A percentile compares a stretch with the other conserved stretches of the same genome.
Evolutionary conservation across 352 stramenopile genomes (phyloP).

Genomic region (Lagenidium sp.): DNA sequence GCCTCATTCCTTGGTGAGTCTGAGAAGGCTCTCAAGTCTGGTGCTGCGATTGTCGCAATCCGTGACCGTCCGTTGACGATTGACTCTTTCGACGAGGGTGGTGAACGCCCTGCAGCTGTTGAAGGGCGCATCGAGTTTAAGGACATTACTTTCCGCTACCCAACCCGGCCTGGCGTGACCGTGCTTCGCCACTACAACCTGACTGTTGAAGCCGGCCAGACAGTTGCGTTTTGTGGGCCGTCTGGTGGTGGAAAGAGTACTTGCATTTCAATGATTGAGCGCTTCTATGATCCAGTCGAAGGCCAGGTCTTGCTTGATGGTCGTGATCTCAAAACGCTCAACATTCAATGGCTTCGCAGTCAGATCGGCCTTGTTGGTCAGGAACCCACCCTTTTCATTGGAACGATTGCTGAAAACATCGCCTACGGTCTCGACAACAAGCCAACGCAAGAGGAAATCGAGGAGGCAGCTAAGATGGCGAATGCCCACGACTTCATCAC

Average conservation of each 20-base stretch:
- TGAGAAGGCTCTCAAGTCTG: slow-evolving; percentile 64
- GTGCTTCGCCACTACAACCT: slow-evolving; percentile 84
- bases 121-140: slow-evolving; percentile 37
- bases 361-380: slow-evolving; percentile 19
- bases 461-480: slow-evolving; percentile 20
- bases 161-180: slow-evolving; percentile 35
- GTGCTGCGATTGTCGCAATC: slow-evolving; percentile 20
- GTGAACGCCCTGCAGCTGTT: slow-evolving; percentile 4
- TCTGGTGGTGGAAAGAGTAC: slow-evolving; percentile 24
- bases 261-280: slow-evolving; percentile 14
- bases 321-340: slow-evolving; percentile 23
- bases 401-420: slow-evolving; percentile 35
- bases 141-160: slow-evolving; percentile 70
- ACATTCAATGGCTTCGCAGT: slow-evolving; percentile 26
- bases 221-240: slow-evolving; percentile 38
- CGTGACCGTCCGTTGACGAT: slow-evolving; percentile 20
- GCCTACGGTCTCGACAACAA: slow-evolving; percentile 28
- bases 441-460: slow-evolving; percentile 32
- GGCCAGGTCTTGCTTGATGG: slow-evolving; percentile 12
- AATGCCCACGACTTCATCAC: slow-evolving; percentile 32
- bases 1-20: slow-evolving; percentile 19
- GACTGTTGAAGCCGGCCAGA: slow-evolving; percentile 48
- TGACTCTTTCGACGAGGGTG: slow-evolving; percentile 21
- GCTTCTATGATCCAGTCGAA: slow-evolving; percentile 14
- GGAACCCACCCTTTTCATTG: slow-evolving; percentile 8